Base-by-base conservation (phyloP, 139 green algal species). In the Yamagishiella unicocca region DNA sequence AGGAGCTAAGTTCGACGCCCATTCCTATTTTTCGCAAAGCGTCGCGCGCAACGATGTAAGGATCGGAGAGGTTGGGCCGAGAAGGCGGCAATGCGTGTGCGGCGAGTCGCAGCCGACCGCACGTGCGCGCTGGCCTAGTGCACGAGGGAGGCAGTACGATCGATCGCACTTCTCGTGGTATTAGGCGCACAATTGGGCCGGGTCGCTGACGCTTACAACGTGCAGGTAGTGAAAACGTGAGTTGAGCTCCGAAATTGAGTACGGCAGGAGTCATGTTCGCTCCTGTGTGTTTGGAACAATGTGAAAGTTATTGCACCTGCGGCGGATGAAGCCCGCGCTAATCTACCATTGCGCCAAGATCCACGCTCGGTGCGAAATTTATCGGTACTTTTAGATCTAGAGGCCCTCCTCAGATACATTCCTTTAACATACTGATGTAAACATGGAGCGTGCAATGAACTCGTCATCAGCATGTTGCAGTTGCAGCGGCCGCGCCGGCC, bases 191-290 rank as follows among this genome's bases (percentile, higher is more conserved):
- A 8, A 35, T 24, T 12, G 33, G 70, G 22, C 40, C 42, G 42
- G 21, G 25, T 54, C 1, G 70, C 38, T 78, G 70, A 55, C 70
- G 54, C 21, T 55, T 9, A 37, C 53, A 83, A 70, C 76, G 58
- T 67, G 50, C 35, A 5, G 17, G 2, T 72, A 68, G 76, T 35
- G 55, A 55, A 73, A 87, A 62, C 66, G 42, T 77, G 50, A 58
- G 67, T 8, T 29, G 43, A 10, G 72, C 72, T 80, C 72, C 72
- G 72, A 80, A 78, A 54, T 53, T 78, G 38, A 53, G 70, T 78
- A 78, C 70, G 70, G 38, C 70, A 78, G 38, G 10, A 8, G 31
- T 55, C 70, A 58, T 55, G 3, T 78, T 78, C 24, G 17, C 9
- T 78, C 3, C 43, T 24, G 72, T 33, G 7, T 71, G n/a, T n/a